These are phyloP conservation scores for Simplicillium sp. DNA, from an alignment of 2,329 filamentous ascomycete genomes.

Conservation along the genomic window DNA sequence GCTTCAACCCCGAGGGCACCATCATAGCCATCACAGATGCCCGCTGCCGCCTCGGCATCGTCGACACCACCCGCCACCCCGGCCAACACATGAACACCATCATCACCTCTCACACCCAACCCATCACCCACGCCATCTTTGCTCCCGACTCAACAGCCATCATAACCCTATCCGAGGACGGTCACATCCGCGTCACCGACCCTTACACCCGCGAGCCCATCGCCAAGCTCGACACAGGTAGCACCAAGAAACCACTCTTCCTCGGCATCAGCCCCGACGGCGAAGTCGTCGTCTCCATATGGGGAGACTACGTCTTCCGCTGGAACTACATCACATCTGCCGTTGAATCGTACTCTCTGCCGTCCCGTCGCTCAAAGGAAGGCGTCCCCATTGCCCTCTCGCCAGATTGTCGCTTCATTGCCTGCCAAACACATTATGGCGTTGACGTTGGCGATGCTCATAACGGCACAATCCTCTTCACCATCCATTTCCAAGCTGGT, in stretches of 20 bases:
- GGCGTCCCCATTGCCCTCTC: constrained; percentile 27
- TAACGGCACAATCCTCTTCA: constrained; percentile 22
- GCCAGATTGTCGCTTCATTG: constrained; percentile 22
- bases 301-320: constrained; percentile 22
- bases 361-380: constrained; percentile 17
- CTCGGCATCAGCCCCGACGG: constrained; percentile 18
- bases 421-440: constrained; percentile 23
- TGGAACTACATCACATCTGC: constrained; percentile 19
- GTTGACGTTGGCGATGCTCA: constrained; percentile 22
- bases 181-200: constrained; percentile 16
- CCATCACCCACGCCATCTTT: constrained; percentile 16
- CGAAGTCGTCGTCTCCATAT: constrained; percentile 20
- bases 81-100: constrained; percentile 8
- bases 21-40: constrained; percentile 14
- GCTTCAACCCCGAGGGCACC: constrained; percentile 13
- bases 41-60: constrained; percentile 12
- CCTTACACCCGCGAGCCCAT: constrained; percentile 11
- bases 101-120: constrained; percentile 14
- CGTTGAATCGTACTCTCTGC: constrained; percentile 21
- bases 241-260: constrained; percentile 16
- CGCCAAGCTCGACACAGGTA: constrained; percentile 18
- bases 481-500: constrained; percentile 17
- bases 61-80: constrained; percentile 9
- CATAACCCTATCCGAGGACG: constrained; percentile 16
- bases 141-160: constrained; percentile 14